These are phyloP conservation scores for Medicago ruthenica DNA, from an alignment of 306 rosid genomes.

Conservation along the genomic window DNA sequence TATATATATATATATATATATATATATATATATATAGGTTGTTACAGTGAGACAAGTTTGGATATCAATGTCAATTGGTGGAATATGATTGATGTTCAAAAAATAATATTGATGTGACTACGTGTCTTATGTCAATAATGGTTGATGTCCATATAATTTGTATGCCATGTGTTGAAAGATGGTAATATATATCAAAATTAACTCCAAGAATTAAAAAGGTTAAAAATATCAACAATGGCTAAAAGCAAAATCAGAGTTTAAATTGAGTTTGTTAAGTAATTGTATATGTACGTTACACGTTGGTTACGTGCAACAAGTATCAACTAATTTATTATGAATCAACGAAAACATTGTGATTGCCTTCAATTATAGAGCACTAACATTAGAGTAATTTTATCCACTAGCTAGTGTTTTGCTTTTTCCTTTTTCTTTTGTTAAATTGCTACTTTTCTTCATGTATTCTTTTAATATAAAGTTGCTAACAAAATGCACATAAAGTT, in stretches of 20 bases:
- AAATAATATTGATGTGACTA: background rate
- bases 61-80: slow-evolving; percentile 13
- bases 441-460: slow-evolving; percentile 19
- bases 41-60: background rate
- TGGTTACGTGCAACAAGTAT: slow-evolving; percentile 26
- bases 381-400: slow-evolving; percentile 25
- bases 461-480: slow-evolving; percentile 27
- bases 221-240: slow-evolving; percentile 11
- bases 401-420: slow-evolving; percentile 1
- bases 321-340: background rate
- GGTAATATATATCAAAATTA: slow-evolving; percentile 8
- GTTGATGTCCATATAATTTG: background rate
- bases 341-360: background rate
- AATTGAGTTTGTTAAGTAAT: background rate
- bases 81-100: background rate
- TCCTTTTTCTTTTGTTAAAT: slow-evolving; percentile 5
- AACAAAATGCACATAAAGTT: background rate
- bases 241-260: slow-evolving; percentile 28
- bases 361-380: slow-evolving; percentile 42
- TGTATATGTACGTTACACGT: background rate
- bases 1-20: too few relatives aligned
- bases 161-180: background rate
- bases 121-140: background rate
- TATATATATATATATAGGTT: too few relatives aligned
- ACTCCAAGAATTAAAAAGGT: slow-evolving; percentile 27